phyloP scores from a whole-genome alignment of 768 basidiomycete species.

The Tubosaeta brunneosetosa region DNA sequence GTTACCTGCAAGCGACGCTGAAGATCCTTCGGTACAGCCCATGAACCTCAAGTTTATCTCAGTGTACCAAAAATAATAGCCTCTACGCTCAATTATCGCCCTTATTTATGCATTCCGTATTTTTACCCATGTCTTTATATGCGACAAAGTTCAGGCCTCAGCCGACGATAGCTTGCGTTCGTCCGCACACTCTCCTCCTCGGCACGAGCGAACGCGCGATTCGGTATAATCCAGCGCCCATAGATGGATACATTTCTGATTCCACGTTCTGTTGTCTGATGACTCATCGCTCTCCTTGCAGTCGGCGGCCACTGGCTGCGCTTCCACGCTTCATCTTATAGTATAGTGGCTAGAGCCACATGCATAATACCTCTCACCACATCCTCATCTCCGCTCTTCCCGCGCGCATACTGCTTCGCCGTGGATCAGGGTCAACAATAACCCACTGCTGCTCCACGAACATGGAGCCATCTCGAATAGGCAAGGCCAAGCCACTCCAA shows the following conservation, averaged over 20 bases:
- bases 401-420: slow-evolving; percentile 22
- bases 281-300: slow-evolving; percentile 15
- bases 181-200: neutral
- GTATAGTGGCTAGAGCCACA: neutral
- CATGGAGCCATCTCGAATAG: slow-evolving; percentile 6
- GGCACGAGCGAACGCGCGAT: too few relatives aligned
- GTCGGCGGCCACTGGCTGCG: slow-evolving; percentile 21
- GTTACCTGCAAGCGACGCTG: slow-evolving; percentile 22
- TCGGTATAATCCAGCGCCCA: slow-evolving; percentile 7
- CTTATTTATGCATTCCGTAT: slow-evolving; percentile 24
- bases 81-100: slow-evolving; percentile 9
- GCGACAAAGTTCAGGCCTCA: neutral
- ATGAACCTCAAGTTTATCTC: slow-evolving; percentile 23
- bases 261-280: slow-evolving; percentile 17
- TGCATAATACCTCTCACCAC: neutral
- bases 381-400: slow-evolving; percentile 22
- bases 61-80: slow-evolving; percentile 31
- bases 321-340: slow-evolving; percentile 21
- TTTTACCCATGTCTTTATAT: slow-evolving; percentile 13
- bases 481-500: slow-evolving; percentile 10
- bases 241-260: slow-evolving; percentile 1
- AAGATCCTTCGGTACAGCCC: slow-evolving; percentile 11
- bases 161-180: neutral
- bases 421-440: slow-evolving; percentile 29
- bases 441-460: slow-evolving; percentile 10